A percentile compares a stretch with the other conserved stretches of the same genome.
Conservation (phyloP, 2,329 filamentous ascomycete species). For the Cadophora luteo-olivacea region DNA sequence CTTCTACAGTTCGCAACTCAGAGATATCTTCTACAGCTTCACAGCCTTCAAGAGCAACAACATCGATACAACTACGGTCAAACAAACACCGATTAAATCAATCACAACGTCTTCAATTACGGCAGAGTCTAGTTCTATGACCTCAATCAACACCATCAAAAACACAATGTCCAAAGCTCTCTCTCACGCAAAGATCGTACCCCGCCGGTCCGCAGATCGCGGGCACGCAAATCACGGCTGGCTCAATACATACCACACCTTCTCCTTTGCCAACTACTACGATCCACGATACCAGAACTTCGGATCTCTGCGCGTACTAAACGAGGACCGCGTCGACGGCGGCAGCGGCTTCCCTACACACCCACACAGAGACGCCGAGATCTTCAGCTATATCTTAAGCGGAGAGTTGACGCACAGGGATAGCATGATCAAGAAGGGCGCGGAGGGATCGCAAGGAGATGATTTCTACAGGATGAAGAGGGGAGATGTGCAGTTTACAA, state of each 20-base stretch:
- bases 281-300: constrained; percentile 69
- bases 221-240: constrained; percentile 85
- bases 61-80: background rate
- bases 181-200: constrained; percentile 73
- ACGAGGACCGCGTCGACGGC: constrained; percentile 82
- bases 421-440: constrained; percentile 77
- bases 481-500: constrained; percentile 90
- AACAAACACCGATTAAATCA: constrained; percentile 14
- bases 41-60: constrained; percentile 22
- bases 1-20: constrained; percentile 38
- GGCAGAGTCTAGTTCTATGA: constrained; percentile 35
- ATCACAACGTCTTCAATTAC: constrained; percentile 13
- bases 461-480: constrained; percentile 74
- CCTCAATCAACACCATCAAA: constrained; percentile 44
- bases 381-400: constrained; percentile 86
- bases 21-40: constrained; percentile 36
- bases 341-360: constrained; percentile 84
- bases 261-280: constrained; percentile 75
- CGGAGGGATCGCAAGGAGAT: constrained; percentile 60
- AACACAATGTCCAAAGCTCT: constrained; percentile 67
- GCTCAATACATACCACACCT: constrained; percentile 87
- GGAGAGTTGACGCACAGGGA: constrained; percentile 90
- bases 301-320: constrained; percentile 82
- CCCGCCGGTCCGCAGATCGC: constrained; percentile 73
- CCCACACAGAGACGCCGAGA: constrained; percentile 85